A percentile compares a stretch with the other conserved stretches of the same genome.
These are phyloP conservation scores for Lachancea sp. DNA, from an alignment of 805 yeast species.

Conservation along the genomic window DNA sequence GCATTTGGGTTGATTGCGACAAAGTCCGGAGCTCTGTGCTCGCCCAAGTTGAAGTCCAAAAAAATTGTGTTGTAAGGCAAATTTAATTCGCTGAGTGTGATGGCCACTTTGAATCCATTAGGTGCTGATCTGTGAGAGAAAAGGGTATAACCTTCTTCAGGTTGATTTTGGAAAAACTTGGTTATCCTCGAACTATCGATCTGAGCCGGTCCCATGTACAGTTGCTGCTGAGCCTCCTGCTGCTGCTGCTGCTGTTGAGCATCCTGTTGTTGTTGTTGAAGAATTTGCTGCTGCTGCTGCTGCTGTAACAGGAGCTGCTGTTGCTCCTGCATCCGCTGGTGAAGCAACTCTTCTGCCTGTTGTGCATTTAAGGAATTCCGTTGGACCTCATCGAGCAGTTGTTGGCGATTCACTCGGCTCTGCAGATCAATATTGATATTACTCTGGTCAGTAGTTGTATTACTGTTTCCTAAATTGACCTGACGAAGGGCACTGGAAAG, in stretches of 20 bases:
- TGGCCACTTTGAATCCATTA: constrained; percentile 93
- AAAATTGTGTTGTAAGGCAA: constrained; percentile 74
- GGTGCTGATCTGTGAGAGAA: constrained; percentile 88
- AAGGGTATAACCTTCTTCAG: constrained; percentile 75
- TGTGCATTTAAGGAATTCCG: constrained; percentile 11
- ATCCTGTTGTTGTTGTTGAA: constrained; percentile 18
- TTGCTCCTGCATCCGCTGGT: constrained; percentile 19
- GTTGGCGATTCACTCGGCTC: constrained; percentile 15
- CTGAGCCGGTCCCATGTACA: constrained; percentile 18
- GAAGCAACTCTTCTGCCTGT: constrained; percentile 10
- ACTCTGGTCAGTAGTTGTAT: constrained; percentile 26
- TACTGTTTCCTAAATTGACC: constrained; percentile 30
- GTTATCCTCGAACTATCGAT: constrained; percentile 53
- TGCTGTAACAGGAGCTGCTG: constrained; percentile 8
- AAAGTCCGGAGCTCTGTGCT: constrained; percentile 89
- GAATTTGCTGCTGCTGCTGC: constrained; percentile 16
- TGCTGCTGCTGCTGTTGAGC: constrained; percentile 13
- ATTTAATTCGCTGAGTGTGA: constrained; percentile 76
- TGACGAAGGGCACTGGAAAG: constrained; percentile 33
- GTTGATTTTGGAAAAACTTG: constrained; percentile 67
- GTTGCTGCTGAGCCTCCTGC: constrained; percentile 21
- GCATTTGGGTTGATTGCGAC: constrained; percentile 94
- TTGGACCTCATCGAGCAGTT: constrained; percentile 11
- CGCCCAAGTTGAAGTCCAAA: constrained; percentile 81
- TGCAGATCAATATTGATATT: constrained; percentile 22